Evolutionary conservation across 305 asterid genomes (phyloP), one percentile per base, ranked within the genome.

Genomic region (Fraxinus paxiana): DNA sequence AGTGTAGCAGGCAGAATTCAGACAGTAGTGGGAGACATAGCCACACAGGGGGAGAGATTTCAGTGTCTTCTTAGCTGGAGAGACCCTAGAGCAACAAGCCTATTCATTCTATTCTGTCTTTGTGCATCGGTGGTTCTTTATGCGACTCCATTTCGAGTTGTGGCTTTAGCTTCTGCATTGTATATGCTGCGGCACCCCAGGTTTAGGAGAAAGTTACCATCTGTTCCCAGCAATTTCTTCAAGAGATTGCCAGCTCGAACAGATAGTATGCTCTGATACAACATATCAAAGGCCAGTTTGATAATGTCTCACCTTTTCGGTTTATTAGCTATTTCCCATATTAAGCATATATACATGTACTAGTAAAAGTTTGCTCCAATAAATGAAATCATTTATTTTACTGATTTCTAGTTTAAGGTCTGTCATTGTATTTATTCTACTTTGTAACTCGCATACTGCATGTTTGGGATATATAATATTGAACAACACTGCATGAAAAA

Each of bases 1-100:
- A 88, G 90, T 51, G 85, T 90, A n/a, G 93, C 92, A 0, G 90
- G 91, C 5, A 87, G 93, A 79, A 84, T 90, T 73, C 93, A 90
- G 81, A 87, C 89, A 0, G 89, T 88, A 13, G 91, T 83, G 31
- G 93, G 93, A 10, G 93, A 90, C 35, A 54, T 90, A 35, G 93
- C 92, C 30, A 87, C 92, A 54, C 92, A 90, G 54, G 92, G 92
- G 12, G 92, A 90, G 86, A 85, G 89, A 20, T 37, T 90, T 48
- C 90, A 86, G 30, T 76, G 88, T 15, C 70, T 89, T 37, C 83
- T 87, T 2, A 80, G 85, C 70, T 89, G 92, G 92, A 87, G 92
- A 77, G 91, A 89, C 81, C 91, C 91, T 0, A 86, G 91, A 78
- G 92, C 92, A 33, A 88, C 89, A 2, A 83, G 90, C 77, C 69